These are phyloP conservation scores for Fragosphaeria purpurea DNA, from an alignment of 2,329 filamentous ascomycete species.

Conservation along the genomic window DNA sequence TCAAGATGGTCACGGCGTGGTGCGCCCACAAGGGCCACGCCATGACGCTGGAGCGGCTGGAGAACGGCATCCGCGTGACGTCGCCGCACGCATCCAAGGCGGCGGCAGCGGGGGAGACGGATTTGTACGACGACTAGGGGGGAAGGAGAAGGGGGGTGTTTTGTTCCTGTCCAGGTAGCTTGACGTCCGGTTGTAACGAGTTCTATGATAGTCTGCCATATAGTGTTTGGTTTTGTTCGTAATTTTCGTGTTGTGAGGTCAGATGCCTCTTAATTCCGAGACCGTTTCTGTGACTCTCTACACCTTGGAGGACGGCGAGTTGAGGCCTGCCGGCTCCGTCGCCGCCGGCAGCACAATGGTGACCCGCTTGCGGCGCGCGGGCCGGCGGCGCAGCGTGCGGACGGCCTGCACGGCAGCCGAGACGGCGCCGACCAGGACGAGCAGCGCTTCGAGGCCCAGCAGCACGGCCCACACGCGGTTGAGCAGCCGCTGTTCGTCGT, in stretches of 20 bases:
- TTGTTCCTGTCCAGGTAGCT: no score
- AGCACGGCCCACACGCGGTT: constrained; percentile 21
- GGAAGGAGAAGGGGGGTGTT: neutral
- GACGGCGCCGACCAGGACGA: constrained; percentile 14
- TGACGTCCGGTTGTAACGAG: no score
- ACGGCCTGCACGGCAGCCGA: constrained; percentile 8
- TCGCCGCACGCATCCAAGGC: constrained; percentile 31
- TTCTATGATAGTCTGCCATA: neutral
- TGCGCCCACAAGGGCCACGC: constrained; percentile 33
- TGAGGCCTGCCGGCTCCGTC: neutral
- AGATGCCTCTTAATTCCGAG: neutral
- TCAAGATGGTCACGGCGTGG: constrained; percentile 36
- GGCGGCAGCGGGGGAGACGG: neutral
- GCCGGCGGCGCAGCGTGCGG: constrained; percentile 3
- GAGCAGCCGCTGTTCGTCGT: constrained; percentile 20
- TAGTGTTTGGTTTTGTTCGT: neutral
- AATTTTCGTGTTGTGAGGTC: neutral
- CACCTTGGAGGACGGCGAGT: constrained; percentile 8
- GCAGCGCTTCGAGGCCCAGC: constrained; percentile 19
- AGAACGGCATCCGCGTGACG: constrained; percentile 36
- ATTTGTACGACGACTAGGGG: constrained; percentile 6
- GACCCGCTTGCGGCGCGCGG: constrained; percentile 1
- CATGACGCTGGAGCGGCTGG: constrained; percentile 31
- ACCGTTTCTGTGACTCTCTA: neutral
- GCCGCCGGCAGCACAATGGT: constrained; percentile 6